Base-by-base conservation (phyloP, 2,329 filamentous ascomycete species). In the Colletotrichum sidae region DNA sequence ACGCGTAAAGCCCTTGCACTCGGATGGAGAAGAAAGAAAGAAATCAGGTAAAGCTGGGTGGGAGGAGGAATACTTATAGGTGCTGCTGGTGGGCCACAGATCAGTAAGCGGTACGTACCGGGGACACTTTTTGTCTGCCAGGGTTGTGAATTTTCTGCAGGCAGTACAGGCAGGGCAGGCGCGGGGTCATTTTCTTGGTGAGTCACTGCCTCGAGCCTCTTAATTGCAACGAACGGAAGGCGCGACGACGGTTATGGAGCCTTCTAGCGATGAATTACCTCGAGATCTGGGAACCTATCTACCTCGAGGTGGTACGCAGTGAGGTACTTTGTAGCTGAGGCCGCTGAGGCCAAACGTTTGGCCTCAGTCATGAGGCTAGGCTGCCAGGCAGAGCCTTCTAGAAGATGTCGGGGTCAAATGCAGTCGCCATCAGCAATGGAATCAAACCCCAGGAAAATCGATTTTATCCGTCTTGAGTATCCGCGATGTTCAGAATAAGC, bases 1-100 rank as follows among this genome's bases (percentile, higher is more conserved):
- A 89, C 87, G 87, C 89, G 86, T 92, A 91, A 90, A 87, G 89
- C 91, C 89, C 88, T 81, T 90, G 89, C 89, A 90, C 88, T 84
- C 76, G 82, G 85, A 88, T 88, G 79, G 72, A 75, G 78, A 81
- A 77, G 70, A 77, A 78, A 84, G 75, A 72, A 74, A 75, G 72
- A 74, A 74, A 75, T 17, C 1, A 1, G 1, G 1, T 0, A 3
- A 63, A 65, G 2, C 5, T 25, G 9, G 55, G 46, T 17, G 39
- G 38, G 39, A 13, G 55, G 15, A 35, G 33, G 39, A 15, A 7
- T 3, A 59, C 42, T 39, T 37, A 52, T 39, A 41, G 51, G 6
- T 33, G 8, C n/a, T 7, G 9, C n/a, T 11, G n/a, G 61, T 55
- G 56, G 56, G 38, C 12, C 56, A 39, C 38, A 25, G 45, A 65